A percentile compares a stretch with the other conserved stretches of the same genome.
phyloP scores from a whole-genome alignment of 192 early-diverging fungal genomes.

The Powellomyces hirtus region DNA sequence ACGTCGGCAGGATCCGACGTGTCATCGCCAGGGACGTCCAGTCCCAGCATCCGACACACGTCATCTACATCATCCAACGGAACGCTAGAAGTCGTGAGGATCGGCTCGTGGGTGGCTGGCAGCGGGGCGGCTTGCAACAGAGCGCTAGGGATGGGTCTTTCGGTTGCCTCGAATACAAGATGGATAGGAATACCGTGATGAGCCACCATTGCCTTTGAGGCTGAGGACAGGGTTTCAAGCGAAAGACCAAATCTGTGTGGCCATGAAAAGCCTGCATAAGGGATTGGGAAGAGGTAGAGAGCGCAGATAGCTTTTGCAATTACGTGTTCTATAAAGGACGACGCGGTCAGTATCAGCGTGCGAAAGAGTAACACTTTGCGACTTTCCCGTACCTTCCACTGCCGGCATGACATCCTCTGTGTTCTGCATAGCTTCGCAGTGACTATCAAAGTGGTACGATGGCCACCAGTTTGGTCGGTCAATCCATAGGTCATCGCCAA shows the following conservation, averaged over 20 bases:
- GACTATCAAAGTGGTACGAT: background rate
- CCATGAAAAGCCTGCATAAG: background rate
- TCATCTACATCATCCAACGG: background rate
- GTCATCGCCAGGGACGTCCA: too few species aligned
- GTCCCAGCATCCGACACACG: background rate
- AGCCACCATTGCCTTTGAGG: background rate
- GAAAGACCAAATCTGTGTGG: background rate
- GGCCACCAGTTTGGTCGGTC: slow-evolving; percentile 10
- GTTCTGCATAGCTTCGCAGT: background rate
- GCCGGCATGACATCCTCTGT: background rate
- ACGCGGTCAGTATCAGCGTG: background rate
- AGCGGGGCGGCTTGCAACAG: background rate
- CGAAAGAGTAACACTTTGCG: background rate
- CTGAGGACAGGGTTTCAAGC: background rate
- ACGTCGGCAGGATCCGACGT: too few species aligned
- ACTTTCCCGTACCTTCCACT: background rate
- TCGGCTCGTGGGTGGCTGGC: background rate
- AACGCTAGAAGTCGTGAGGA: too few species aligned
- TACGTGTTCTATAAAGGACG: background rate
- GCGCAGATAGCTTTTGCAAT: slow-evolving; percentile 5
- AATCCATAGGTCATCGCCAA: background rate
- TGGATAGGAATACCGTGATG: background rate
- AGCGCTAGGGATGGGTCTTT: background rate
- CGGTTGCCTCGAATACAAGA: background rate
- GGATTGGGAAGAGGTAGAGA: slow-evolving; percentile 2